Evolutionary conservation across 371 early-diverging fungal species (phyloP).

Genomic region (Batkoa obscura): DNA sequence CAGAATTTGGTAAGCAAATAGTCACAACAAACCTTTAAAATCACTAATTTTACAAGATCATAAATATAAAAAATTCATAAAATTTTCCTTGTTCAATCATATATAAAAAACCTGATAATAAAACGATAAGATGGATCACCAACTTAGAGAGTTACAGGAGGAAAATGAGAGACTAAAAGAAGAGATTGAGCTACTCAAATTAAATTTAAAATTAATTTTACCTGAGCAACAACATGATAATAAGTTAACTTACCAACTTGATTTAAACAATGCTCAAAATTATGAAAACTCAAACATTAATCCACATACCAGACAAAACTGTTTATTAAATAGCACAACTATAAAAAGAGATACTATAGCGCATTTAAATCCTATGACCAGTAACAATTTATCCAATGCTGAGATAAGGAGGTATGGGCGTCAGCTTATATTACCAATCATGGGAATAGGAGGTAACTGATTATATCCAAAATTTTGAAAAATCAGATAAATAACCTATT

Average conservation of each 20-base stretch:
- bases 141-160: background rate
- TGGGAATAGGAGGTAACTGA: slow-evolving; percentile 49
- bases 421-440: slow-evolving; percentile 77
- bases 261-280: background rate
- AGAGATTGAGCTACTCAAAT: slow-evolving; percentile 1
- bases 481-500: background rate
- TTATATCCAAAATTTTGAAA: background rate
- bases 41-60: too few species aligned
- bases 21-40: too few species aligned
- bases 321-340: too few species aligned
- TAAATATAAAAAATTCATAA: too few species aligned
- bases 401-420: slow-evolving; percentile 82
- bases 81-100: too few species aligned
- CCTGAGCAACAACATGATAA: background rate
- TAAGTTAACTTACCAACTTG: background rate
- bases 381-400: slow-evolving; percentile 17
- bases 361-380: too few species aligned
- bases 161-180: background rate
- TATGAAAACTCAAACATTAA: too few species aligned
- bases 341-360: too few species aligned
- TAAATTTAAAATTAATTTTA: background rate
- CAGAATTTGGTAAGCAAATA: too few species aligned
- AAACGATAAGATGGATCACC: too few species aligned
- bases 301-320: too few species aligned
- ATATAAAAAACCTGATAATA: too few species aligned